phyloP scores from a whole-genome alignment of 2,329 filamentous ascomycete genomes.

The Pyricularia sp. region DNA sequence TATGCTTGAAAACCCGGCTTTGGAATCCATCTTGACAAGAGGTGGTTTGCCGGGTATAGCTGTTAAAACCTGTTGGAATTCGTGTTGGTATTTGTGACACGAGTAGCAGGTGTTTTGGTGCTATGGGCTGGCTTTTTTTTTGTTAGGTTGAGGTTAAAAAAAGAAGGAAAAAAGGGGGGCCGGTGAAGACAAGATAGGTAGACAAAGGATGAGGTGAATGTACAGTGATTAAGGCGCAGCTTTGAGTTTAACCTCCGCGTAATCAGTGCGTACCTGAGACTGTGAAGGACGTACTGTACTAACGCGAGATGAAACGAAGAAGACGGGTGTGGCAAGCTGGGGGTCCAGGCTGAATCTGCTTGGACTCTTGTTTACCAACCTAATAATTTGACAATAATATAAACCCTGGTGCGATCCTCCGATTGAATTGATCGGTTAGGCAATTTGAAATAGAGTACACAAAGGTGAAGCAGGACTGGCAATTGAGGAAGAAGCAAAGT shows the following conservation, averaged over 20 bases:
- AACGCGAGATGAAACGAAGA: background rate
- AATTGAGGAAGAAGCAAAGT: background rate
- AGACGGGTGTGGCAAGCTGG: background rate
- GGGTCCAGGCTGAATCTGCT: background rate
- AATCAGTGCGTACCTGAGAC: background rate
- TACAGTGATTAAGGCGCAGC: background rate
- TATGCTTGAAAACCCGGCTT: slow-evolving; percentile 22
- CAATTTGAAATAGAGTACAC: background rate
- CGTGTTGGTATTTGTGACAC: background rate
- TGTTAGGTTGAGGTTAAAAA: background rate
- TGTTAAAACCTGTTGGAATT: background rate
- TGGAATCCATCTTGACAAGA: slow-evolving; percentile 25
- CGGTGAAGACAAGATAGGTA: background rate
- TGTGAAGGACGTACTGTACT: background rate
- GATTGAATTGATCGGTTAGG: background rate
- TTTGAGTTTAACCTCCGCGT: background rate
- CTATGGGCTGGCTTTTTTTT: background rate
- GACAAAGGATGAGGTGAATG: background rate
- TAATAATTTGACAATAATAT: too few species aligned
- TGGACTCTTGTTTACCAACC: too few species aligned
- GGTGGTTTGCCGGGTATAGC: too few species aligned
- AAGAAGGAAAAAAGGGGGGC: background rate
- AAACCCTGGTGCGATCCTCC: too few species aligned
- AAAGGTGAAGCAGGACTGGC: background rate
- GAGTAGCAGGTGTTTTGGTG: background rate